Conservation (phyloP, 2,329 filamentous ascomycete genomes). For the Colletotrichum sp. region DNA sequence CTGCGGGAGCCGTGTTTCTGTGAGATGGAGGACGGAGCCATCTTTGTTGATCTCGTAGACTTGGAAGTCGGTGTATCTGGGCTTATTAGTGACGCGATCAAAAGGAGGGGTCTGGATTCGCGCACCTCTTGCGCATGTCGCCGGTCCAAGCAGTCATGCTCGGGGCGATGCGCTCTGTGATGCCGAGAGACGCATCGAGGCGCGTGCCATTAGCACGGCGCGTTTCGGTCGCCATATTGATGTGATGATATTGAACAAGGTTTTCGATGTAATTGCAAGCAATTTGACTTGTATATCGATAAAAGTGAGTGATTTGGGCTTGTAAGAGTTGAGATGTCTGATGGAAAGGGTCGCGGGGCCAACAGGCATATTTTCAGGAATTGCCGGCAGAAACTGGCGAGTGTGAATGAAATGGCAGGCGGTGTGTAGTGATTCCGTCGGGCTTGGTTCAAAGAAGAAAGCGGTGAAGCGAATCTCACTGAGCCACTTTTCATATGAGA, state of each 20-base stretch:
- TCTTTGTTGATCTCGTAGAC: slow-evolving; percentile 86
- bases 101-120: too few relatives aligned
- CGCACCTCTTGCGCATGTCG: slow-evolving; percentile 22
- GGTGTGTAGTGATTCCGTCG: neutral
- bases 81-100: neutral
- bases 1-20: slow-evolving; percentile 13
- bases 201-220: slow-evolving; percentile 17
- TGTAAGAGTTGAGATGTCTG: neutral
- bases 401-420: neutral
- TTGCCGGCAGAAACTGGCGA: slow-evolving; percentile 8
- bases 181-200: slow-evolving; percentile 19
- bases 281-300: neutral
- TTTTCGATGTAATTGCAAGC: neutral
- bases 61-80: slow-evolving; percentile 86
- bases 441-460: accelerated
- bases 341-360: neutral
- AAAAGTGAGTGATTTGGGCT: neutral
- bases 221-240: neutral
- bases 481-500: neutral
- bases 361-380: slow-evolving; percentile 16
- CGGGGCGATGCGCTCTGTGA: slow-evolving; percentile 23
- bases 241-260: accelerated
- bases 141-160: slow-evolving; percentile 22
- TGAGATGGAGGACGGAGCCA: slow-evolving; percentile 78
- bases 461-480: neutral